Percentiles rank a stretch among this genome's conserved stretches.
phyloP scores from a whole-genome alignment of 1,139 yeast species.

The Schwanniomyces etchellsii region DNA sequence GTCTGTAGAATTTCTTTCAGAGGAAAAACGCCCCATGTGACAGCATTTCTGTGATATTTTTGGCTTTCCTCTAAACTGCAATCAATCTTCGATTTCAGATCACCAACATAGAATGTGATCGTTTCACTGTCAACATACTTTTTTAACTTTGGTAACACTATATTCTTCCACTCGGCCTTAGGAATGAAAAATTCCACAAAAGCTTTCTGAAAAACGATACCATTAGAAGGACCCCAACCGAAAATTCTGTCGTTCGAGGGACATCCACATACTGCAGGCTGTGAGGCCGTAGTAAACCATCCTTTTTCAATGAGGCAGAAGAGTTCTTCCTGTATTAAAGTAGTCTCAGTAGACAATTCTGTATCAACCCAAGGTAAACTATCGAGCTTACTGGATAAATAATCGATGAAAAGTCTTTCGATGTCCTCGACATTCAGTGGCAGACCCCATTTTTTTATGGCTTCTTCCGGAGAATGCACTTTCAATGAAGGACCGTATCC shows the following conservation, averaged over 20 bases:
- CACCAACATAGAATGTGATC: constrained; percentile 73
- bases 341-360: constrained; percentile 83
- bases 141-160: constrained; percentile 49
- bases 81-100: constrained; percentile 48
- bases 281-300: constrained; percentile 87
- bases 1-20: constrained; percentile 82
- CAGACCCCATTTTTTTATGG: constrained; percentile 75
- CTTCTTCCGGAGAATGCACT: constrained; percentile 59
- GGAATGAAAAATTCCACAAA: constrained; percentile 82
- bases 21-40: constrained; percentile 96
- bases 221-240: constrained; percentile 97
- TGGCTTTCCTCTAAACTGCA: constrained; percentile 47
- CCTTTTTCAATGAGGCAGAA: constrained; percentile 71
- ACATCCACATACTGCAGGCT: constrained; percentile 84
- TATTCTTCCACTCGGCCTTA: constrained; percentile 67
- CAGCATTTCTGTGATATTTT: constrained; percentile 53
- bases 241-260: constrained; percentile 76
- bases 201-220: constrained; percentile 88
- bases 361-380: constrained; percentile 90
- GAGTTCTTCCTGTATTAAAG: constrained; percentile 85
- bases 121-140: constrained; percentile 31
- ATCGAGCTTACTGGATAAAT: constrained; percentile 69
- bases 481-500: constrained; percentile 94
- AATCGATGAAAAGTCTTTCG: constrained; percentile 62
- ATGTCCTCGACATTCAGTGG: constrained; percentile 66